Evolutionary conservation across 768 basidiomycete genomes (phyloP).

Genomic region (Plicaturopsis crispa): DNA sequence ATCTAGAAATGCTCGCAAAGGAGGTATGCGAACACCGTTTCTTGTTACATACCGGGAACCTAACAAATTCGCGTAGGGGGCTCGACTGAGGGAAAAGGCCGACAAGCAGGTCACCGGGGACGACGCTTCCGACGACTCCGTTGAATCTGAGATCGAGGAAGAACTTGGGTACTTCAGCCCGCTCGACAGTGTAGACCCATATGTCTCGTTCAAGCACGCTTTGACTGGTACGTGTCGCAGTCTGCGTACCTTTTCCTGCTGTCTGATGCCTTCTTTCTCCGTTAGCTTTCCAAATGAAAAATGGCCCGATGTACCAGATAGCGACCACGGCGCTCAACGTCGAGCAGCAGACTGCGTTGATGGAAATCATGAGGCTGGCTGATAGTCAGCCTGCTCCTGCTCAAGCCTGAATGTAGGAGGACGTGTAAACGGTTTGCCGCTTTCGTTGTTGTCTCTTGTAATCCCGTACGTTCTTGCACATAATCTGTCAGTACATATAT

Average conservation of each 20-base stretch:
- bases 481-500: not conserved
- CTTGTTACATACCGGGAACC: constrained; percentile 1
- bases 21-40: constrained; percentile 40
- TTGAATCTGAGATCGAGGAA: constrained; percentile 59
- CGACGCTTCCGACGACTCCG: constrained; percentile 38
- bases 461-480: no score
- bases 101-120: constrained; percentile 30
- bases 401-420: no score
- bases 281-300: constrained; percentile 71
- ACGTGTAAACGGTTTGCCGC: no score
- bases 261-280: constrained; percentile 7
- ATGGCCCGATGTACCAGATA: constrained; percentile 57
- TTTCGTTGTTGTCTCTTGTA: no score
- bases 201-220: constrained; percentile 70
- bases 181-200: constrained; percentile 73
- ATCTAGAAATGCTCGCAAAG: constrained; percentile 78
- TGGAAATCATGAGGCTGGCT: constrained; percentile 79
- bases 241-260: constrained; percentile 2
- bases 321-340: constrained; percentile 64
- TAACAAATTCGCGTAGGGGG: constrained; percentile 38
- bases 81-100: constrained; percentile 60
- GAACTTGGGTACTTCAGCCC: constrained; percentile 84
- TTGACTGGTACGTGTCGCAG: constrained; percentile 50
- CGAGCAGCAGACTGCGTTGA: constrained; percentile 73
- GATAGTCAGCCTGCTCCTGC: no score